Conservation (phyloP, 352 stramenopile genomes). For the Pythium guiyangense region DNA sequence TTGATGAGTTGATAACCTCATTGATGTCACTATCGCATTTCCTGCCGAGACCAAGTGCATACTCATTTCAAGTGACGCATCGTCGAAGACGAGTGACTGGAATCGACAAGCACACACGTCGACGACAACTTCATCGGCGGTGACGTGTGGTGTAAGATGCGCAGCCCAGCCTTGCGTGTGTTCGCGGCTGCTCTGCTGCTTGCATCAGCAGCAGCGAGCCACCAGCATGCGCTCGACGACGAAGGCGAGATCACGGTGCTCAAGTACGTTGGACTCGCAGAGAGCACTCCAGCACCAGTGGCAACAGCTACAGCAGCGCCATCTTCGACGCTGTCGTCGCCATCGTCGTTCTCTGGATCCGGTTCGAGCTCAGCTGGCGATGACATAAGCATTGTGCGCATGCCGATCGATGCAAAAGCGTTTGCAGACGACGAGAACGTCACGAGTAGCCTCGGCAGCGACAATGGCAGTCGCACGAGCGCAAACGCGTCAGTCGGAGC, state of each 20-base stretch:
- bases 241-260: slow-evolving; percentile 10
- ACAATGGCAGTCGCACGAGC: background rate
- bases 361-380: background rate
- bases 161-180: background rate
- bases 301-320: background rate
- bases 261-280: background rate
- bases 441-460: background rate
- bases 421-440: background rate
- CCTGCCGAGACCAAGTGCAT: too few species aligned
- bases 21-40: too few species aligned
- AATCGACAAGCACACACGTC: too few species aligned
- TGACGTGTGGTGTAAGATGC: background rate
- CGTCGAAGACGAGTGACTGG: too few species aligned
- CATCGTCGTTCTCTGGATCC: background rate
- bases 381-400: background rate
- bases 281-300: background rate
- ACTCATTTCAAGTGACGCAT: too few species aligned
- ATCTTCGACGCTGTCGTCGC: background rate
- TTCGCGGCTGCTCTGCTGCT: background rate
- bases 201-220: slow-evolving; percentile 1
- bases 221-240: background rate
- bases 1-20: too few species aligned
- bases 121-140: too few species aligned
- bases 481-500: background rate
- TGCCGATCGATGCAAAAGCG: slow-evolving; percentile 1